phyloP scores from a whole-genome alignment of 305 asterid species.

The Salvia sclarea region DNA sequence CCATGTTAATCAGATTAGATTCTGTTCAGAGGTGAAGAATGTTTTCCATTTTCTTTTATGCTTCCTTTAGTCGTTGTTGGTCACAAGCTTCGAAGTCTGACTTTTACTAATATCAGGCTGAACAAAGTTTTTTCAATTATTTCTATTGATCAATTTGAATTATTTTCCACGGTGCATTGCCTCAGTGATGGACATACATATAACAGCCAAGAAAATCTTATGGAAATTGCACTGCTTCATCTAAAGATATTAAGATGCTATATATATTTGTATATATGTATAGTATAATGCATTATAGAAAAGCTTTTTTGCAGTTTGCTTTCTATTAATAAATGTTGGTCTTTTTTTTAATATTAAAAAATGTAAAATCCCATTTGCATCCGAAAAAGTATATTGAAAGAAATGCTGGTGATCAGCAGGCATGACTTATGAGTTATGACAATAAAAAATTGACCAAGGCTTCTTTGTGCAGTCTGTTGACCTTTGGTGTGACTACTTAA shows the following conservation, averaged over 20 bases:
- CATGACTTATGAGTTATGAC: constrained; percentile 28
- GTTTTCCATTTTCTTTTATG: background rate
- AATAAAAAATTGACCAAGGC: constrained; percentile 28
- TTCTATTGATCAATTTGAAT: background rate
- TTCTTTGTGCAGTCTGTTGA: constrained; percentile 72
- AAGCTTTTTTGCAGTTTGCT: background rate
- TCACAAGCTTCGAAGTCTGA: constrained; percentile 17
- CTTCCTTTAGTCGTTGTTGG: background rate
- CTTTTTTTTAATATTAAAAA: background rate
- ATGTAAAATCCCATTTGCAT: background rate
- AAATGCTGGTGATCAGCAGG: background rate
- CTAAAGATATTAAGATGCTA: constrained; percentile 1
- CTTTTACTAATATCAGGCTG: constrained; percentile 13
- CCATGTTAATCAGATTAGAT: background rate
- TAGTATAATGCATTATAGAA: background rate
- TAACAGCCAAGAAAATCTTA: background rate
- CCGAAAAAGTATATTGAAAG: background rate
- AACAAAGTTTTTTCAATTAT: constrained; percentile 12
- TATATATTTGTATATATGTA: background rate
- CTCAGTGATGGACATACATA: background rate
- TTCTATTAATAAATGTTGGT: background rate
- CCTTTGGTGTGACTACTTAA: constrained; percentile 88
- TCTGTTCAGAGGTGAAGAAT: constrained; percentile 6
- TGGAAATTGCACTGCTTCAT: background rate
- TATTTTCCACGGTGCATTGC: background rate